These are phyloP conservation scores for Sphagnurus paluster DNA, from an alignment of 1,284 basidiomycete species.

Conservation along the genomic window DNA sequence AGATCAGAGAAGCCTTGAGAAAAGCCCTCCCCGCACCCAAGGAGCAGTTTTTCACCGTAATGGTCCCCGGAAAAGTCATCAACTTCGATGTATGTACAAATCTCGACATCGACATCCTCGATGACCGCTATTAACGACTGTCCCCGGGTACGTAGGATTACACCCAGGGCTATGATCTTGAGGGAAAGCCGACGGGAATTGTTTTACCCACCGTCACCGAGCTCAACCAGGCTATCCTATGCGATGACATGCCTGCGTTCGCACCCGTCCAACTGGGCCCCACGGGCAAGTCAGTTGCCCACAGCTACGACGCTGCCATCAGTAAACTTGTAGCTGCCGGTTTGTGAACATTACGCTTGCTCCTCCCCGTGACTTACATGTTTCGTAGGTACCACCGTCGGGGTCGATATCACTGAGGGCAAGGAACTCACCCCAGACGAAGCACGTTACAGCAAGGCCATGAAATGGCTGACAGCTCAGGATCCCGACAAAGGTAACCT, in stretches of 20 bases:
- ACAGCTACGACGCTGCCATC: constrained; percentile 8
- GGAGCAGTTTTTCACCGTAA: constrained; percentile 10
- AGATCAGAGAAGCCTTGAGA: constrained; percentile 5
- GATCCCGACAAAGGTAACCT: background rate
- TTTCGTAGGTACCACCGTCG: constrained; percentile 9
- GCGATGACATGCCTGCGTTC: constrained; percentile 7
- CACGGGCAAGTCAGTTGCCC: constrained; percentile 8
- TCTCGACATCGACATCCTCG: background rate
- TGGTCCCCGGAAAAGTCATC: constrained; percentile 9
- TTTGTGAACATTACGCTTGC: background rate
- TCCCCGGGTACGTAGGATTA: background rate
- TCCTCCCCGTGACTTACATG: background rate
- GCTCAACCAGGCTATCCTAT: constrained; percentile 4
- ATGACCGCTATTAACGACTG: too few relatives aligned
- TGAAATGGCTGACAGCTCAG: constrained; percentile 2
- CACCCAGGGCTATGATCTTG: background rate
- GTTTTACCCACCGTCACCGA: constrained; percentile 3
- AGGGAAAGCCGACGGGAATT: background rate
- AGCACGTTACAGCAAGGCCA: constrained; percentile 4
- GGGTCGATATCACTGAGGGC: constrained; percentile 7
- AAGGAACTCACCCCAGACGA: constrained; percentile 3
- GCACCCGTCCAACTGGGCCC: constrained; percentile 6
- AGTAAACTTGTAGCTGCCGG: constrained; percentile 4
- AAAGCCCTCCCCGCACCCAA: constrained; percentile 1
- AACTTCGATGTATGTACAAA: constrained; percentile 1